Percentiles rank a stretch among this genome's conserved stretches.
Conservation (phyloP, 2,329 filamentous ascomycete species). For the Nannizziopsis barbatae region DNA sequence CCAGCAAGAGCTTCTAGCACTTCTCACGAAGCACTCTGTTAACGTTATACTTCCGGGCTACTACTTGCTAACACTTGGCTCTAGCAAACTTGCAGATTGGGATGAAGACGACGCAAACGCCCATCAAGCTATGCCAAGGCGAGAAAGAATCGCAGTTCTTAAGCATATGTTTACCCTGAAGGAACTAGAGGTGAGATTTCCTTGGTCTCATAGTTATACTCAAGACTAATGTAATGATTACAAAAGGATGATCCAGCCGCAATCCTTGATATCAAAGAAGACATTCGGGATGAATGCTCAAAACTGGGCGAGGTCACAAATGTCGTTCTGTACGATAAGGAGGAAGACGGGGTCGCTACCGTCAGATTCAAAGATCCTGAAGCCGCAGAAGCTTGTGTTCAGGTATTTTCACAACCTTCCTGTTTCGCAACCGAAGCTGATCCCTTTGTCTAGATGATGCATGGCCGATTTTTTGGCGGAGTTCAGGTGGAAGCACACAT, state of each 20-base stretch:
- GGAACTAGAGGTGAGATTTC: constrained; percentile 52
- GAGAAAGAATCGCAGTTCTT: constrained; percentile 74
- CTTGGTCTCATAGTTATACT: background rate
- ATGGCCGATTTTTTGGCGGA: constrained; percentile 68
- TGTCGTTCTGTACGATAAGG: constrained; percentile 78
- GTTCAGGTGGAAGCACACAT: constrained; percentile 60
- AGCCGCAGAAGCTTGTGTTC: constrained; percentile 60
- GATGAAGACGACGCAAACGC: constrained; percentile 61
- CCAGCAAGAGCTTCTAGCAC: too few relatives aligned
- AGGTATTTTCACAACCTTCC: constrained; percentile 21
- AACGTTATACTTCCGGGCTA: background rate
- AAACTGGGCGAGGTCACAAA: constrained; percentile 84
- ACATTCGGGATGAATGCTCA: constrained; percentile 78
- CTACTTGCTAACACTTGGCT: background rate
- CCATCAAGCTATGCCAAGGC: constrained; percentile 47
- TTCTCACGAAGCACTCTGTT: background rate
- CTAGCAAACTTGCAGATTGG: constrained; percentile 84
- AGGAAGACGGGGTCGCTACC: constrained; percentile 71
- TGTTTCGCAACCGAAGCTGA: background rate
- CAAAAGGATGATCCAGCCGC: constrained; percentile 61
- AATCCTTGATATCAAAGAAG: constrained; percentile 84
- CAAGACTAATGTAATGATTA: too few relatives aligned
- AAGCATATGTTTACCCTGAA: constrained; percentile 86
- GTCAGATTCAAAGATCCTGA: constrained; percentile 67
- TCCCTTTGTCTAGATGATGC: constrained; percentile 46